Conservation (phyloP, 148 eudicot genomes). For the Vaccinium myrtillus region DNA sequence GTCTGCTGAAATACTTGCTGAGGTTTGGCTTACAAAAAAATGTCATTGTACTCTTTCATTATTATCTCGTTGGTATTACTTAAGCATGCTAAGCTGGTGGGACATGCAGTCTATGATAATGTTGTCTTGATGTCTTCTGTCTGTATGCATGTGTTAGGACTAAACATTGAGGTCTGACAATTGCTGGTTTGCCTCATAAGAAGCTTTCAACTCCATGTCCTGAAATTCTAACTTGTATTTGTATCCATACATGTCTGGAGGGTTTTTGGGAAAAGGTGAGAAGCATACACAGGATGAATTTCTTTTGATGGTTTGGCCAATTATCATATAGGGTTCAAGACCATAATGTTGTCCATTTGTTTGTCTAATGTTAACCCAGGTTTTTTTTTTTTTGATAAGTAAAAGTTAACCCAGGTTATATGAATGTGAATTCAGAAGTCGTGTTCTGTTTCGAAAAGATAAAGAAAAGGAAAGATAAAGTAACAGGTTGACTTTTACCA, state of each 20-base stretch:
- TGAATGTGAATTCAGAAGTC: neutral
- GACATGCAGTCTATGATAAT: neutral
- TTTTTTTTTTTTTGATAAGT: no score
- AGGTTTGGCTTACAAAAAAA: constrained; percentile 42
- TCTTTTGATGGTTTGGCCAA: neutral
- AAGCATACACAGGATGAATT: neutral
- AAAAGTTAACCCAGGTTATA: neutral
- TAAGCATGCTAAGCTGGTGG: neutral
- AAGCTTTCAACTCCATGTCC: neutral
- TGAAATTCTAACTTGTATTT: neutral
- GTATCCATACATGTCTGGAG: neutral
- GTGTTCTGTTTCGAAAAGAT: neutral
- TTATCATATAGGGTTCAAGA: neutral
- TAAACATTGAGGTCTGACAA: neutral
- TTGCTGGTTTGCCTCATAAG: neutral
- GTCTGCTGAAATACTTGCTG: constrained; percentile 76
- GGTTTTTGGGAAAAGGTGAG: neutral
- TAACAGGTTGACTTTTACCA: neutral
- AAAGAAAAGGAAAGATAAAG: neutral
- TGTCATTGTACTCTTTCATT: neutral
- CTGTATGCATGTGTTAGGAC: neutral
- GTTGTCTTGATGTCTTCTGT: neutral
- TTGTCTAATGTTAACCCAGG: neutral
- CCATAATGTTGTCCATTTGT: neutral
- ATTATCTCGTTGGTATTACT: neutral